Base-by-base conservation (phyloP, 108 stramenopile species). In the Skeletonema marinoi region DNA sequence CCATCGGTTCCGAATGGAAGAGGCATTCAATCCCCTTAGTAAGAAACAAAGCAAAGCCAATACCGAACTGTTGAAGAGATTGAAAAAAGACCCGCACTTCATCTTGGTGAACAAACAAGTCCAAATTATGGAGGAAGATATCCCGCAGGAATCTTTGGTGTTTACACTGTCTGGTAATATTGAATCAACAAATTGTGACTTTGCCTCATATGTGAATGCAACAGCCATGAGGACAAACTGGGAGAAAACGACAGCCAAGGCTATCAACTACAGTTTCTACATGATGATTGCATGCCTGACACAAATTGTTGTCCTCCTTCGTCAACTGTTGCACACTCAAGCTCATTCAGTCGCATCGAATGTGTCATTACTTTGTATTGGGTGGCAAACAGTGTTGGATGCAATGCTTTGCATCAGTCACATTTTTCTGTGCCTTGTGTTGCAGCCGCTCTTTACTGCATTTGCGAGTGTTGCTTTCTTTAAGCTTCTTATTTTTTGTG, bases 401-500 rank as follows among this genome's bases (percentile, higher is more conserved):
- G 97, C 97, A 33, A 71, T 96, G 60, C 64, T 96, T 6, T 97
- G 96, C 86, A 83, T 98, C 36, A 71, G 76, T 9, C 96, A 97
- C 77, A 89, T 99, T 10, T 88, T 92, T 50, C 71, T 97, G 41
- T 91, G 96, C 75, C 73, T 97, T 56, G 80, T 93, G 4, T 87
- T 97, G 77, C 92, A 92, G 66, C 85, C 90, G 11, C 84, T 97
- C 29, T 96, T 97, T 67, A 88, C 91, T 3, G 91, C 97, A 21
- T 96, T 97, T 80, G 92, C 90, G 25, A 88, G 86, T 62, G 90
- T 97, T n/a, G 96, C 96, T 0, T 96, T 99, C 60, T 96, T 98
- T 79, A 98, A 98, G 81, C 87, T 97, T 13, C 75, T 99, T 30
- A 95, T 96, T 32, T 98, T 98, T 72, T 96, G 93, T 65, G 88